phyloP scores from a whole-genome alignment of 2,329 filamentous ascomycete species.

The Diaporthe sp. region DNA sequence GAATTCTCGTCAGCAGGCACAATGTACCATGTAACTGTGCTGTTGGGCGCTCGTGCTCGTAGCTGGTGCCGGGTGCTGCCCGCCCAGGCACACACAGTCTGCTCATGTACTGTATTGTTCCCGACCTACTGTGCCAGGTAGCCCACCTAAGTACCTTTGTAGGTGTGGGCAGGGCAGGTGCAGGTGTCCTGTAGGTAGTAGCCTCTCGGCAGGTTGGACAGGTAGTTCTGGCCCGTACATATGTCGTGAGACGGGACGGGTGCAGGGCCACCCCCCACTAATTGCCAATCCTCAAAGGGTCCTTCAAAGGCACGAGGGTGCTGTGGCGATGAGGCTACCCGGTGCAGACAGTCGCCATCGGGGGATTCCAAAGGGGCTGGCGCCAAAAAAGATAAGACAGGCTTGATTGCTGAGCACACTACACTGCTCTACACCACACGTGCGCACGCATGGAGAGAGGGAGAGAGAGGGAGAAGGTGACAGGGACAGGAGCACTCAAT shows the following conservation, averaged over 20 bases:
- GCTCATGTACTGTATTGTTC: background rate
- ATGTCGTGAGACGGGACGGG: background rate
- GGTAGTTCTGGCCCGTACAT: background rate
- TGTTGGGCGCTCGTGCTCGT: background rate
- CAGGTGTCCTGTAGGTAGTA: background rate
- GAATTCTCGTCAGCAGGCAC: slow-evolving; percentile 10
- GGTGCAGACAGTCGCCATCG: slow-evolving; percentile 12
- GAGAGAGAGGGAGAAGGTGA: background rate
- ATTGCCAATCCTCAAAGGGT: background rate
- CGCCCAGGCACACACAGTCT: slow-evolving; percentile 22
- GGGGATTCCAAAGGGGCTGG: background rate
- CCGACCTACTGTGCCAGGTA: background rate
- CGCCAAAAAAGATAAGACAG: background rate
- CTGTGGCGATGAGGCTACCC: slow-evolving; percentile 21
- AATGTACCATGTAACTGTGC: background rate
- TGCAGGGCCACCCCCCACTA: background rate
- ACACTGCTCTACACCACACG: background rate
- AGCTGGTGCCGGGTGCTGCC: slow-evolving; percentile 1
- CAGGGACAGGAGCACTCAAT: background rate
- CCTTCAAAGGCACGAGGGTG: background rate
- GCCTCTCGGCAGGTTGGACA: background rate
- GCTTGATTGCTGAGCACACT: background rate
- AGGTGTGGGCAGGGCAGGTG: background rate
- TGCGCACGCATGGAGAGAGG: background rate
- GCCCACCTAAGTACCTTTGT: background rate